These are phyloP conservation scores for Anaeramoeba ignava DNA, from an alignment of 78 protist genomes.

Conservation along the genomic window DNA sequence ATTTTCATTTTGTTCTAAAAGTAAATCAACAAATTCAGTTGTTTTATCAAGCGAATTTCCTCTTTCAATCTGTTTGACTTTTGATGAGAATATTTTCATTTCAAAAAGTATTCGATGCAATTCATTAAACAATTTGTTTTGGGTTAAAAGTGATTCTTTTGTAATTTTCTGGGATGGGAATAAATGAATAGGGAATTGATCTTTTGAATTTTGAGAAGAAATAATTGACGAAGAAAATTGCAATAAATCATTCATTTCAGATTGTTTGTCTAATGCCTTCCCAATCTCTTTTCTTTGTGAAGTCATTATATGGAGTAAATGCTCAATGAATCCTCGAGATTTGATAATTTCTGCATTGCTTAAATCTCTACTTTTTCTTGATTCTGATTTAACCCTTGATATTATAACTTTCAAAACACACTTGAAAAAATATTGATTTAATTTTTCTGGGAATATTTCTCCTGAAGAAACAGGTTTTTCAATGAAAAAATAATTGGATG, in stretches of 20 bases:
- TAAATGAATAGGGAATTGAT: background rate
- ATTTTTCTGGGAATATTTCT: background rate
- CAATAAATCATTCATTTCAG: too few relatives aligned
- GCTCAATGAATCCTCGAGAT: background rate
- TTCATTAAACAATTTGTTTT: background rate
- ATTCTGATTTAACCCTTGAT: background rate
- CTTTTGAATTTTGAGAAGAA: background rate
- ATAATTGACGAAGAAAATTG: too few relatives aligned
- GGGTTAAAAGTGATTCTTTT: background rate
- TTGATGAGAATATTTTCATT: too few relatives aligned
- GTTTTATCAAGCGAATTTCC: too few relatives aligned
- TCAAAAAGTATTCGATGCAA: background rate
- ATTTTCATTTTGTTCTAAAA: too few relatives aligned
- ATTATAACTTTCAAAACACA: background rate
- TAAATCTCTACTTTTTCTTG: background rate
- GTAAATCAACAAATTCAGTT: too few relatives aligned
- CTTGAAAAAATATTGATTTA: background rate
- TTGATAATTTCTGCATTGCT: background rate
- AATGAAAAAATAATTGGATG: background rate
- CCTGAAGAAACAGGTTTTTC: background rate
- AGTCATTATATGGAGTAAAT: background rate
- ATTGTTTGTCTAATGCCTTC: background rate
- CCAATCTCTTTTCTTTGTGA: background rate
- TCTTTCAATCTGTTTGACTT: too few relatives aligned
- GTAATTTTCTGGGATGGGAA: background rate